Conservation (phyloP, 2,329 filamentous ascomycete species). For the Diaporthe capsici region DNA sequence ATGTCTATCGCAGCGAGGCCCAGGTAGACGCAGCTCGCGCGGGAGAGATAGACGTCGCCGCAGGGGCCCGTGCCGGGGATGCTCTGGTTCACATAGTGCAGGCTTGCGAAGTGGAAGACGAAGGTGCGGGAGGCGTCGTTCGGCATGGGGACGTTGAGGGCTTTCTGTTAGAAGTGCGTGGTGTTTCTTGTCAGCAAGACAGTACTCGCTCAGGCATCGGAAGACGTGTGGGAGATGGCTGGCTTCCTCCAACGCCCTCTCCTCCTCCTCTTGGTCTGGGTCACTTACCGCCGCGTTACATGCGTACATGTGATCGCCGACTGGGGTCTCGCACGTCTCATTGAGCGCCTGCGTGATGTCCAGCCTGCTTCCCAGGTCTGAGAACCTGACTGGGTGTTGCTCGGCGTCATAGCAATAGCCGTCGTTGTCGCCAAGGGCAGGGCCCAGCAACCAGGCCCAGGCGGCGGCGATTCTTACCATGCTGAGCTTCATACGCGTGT, state of each 20-base stretch:
- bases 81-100: not conserved
- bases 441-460: not conserved
- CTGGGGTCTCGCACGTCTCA: not conserved
- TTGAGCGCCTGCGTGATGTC: conserved; percentile 3
- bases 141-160: conserved; percentile 7
- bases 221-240: not conserved
- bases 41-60: conserved; percentile 1
- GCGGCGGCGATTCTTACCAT: not conserved
- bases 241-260: too few species aligned
- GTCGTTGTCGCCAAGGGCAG: not conserved
- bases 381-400: not conserved
- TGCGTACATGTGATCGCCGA: not conserved
- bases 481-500: not conserved
- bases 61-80: not conserved
- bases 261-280: not conserved
- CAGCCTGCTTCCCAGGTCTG: conserved; percentile 7
- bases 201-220: not conserved
- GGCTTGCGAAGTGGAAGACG: conserved; percentile 4
- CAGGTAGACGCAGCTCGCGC: not conserved
- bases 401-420: not conserved
- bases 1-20: not conserved
- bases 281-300: conserved; percentile 9
- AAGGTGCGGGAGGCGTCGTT: not conserved
- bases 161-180: not conserved
- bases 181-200: not conserved